Evolutionary conservation across 2,329 filamentous ascomycete genomes (phyloP).

Genomic region (Teratosphaeria viscida): DNA sequence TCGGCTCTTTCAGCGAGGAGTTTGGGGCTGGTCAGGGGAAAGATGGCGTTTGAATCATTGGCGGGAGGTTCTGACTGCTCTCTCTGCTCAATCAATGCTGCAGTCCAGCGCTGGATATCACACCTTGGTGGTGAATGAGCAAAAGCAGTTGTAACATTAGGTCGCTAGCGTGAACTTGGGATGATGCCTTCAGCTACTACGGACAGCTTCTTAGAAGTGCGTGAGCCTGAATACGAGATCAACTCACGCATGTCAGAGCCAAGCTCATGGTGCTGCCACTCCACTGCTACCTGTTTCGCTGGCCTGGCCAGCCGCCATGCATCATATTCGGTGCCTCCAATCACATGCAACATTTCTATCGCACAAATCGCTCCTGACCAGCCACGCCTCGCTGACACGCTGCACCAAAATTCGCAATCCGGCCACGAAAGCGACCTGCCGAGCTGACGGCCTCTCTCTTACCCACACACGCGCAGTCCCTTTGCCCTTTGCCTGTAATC

Average conservation of each 20-base stretch:
- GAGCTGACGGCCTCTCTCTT: not conserved
- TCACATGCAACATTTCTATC: not conserved
- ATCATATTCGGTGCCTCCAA: not conserved
- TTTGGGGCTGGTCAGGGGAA: not conserved
- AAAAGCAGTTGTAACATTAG: not conserved
- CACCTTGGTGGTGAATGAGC: not conserved
- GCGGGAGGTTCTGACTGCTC: not conserved
- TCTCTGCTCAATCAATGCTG: not conserved
- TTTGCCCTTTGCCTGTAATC: not conserved
- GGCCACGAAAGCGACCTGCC: not conserved
- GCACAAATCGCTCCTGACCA: not conserved
- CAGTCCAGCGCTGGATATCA: not conserved
- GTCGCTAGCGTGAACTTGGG: not conserved
- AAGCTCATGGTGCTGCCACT: not conserved
- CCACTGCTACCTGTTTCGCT: not conserved
- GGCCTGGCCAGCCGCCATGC: not conserved
- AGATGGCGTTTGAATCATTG: not conserved
- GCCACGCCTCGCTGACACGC: not conserved
- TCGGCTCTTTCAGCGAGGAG: not conserved
- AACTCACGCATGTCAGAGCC: not conserved
- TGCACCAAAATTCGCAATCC: not conserved
- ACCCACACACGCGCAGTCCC: too few species aligned
- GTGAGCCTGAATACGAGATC: not conserved
- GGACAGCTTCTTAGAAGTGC: not conserved
- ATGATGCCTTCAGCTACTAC: not conserved